These are phyloP conservation scores for Phialocephala subalpina DNA, from an alignment of 2,329 filamentous ascomycete species.

Conservation along the genomic window DNA sequence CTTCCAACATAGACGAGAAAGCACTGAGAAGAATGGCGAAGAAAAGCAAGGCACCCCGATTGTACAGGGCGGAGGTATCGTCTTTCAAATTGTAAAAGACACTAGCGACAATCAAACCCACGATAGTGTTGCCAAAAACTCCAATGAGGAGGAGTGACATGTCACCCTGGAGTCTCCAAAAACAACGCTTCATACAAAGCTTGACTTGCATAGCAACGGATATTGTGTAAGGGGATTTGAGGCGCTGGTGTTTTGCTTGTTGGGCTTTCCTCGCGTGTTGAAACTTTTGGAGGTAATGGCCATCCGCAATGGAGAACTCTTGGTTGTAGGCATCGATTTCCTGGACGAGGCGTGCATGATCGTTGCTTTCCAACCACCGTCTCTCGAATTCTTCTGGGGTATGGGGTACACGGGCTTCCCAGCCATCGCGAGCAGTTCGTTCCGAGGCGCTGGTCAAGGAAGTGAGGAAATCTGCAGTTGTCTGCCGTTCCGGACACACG, in stretches of 20 bases:
- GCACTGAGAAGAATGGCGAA: conserved; percentile 71
- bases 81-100: conserved; percentile 69
- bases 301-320: too few relatives aligned
- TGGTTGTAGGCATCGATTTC: conserved; percentile 61
- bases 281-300: too few relatives aligned
- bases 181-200: conserved; percentile 84
- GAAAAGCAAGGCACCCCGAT: conserved; percentile 70
- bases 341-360: conserved; percentile 50
- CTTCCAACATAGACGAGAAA: too few relatives aligned
- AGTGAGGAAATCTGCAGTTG: conserved; percentile 73
- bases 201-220: conserved; percentile 78
- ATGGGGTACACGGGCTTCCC: conserved; percentile 62
- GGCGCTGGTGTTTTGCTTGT: conserved; percentile 51
- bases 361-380: conserved; percentile 56
- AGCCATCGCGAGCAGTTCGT: conserved; percentile 61
- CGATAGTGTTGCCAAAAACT: conserved; percentile 46
- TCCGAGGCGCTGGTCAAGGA: conserved; percentile 73
- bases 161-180: conserved; percentile 78
- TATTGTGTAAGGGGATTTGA: conserved; percentile 82
- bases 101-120: conserved; percentile 69
- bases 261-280: too few relatives aligned
- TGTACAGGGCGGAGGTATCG: conserved; percentile 65
- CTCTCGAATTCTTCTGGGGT: conserved; percentile 63
- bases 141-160: conserved; percentile 70
- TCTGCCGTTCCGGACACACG: conserved; percentile 67